Evolutionary conservation across 768 basidiomycete species (phyloP), one percentile per base, ranked within the genome.

Genomic region (Harrya chromipes): DNA sequence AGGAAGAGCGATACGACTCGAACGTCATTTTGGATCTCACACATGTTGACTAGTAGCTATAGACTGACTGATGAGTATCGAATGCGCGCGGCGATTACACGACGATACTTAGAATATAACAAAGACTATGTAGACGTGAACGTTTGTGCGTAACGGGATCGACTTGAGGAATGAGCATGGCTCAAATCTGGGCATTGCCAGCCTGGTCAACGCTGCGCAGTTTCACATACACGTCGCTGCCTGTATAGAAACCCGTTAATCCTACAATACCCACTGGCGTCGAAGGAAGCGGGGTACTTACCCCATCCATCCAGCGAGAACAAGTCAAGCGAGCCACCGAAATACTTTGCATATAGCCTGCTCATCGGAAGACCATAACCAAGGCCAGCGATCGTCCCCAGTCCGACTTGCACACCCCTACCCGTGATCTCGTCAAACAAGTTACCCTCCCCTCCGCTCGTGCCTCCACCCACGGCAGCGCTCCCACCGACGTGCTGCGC

Each of bases 291-390:
- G 34, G 36, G 45, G 33, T 34, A 65, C 77, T 63, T 60, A 81
- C 89, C 90, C 88, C 88, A 91, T 11, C 90, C 88, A 64, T 92
- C 86, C 40, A 94, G 65, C 1, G 87, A 84, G 52, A 88, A 79
- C 37, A 95, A 71, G 56, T 93, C 87, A 21, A 94, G 74, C 5
- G 85, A 85, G 16, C 91, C 92, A 10, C 91, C 90, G 58, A 94
- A 94, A 64, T 94, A 94, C 78, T 72, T 81, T 14, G 85, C 82
- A 58, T 88, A 87, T 41, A 89, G 64, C 49, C 76, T 76, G 65
- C 85, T 87, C 87, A 90, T 88, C 11, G 87, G 87, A 46, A 90
- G 69, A 1, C 92, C 92, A 55, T 93, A 94, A 2, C 92, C 92
- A 26, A 94, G 69, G 0, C 92, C 92, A 7, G 92, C 91, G 49